phyloP scores from a whole-genome alignment of 2,329 filamentous ascomycete genomes.

The Alternaria angustiovoidea region DNA sequence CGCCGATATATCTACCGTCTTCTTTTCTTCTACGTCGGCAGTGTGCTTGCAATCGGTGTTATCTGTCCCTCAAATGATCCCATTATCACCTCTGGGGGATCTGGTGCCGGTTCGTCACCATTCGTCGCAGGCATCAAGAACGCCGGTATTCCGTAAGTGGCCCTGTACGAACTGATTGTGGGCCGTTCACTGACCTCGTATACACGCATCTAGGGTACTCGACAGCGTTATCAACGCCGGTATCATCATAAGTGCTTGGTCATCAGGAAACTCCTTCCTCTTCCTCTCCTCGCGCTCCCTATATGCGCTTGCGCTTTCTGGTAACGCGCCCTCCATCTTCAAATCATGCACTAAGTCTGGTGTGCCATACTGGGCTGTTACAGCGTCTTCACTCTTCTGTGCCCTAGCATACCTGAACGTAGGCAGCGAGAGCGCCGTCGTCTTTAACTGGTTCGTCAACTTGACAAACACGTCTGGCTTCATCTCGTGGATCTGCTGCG shows the following conservation, averaged over 20 bases:
- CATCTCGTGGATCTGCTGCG: slow-evolving; percentile 63
- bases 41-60: slow-evolving; percentile 67
- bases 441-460: slow-evolving; percentile 76
- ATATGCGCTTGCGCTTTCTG: slow-evolving; percentile 66
- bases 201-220: slow-evolving; percentile 54
- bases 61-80: slow-evolving; percentile 64
- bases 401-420: slow-evolving; percentile 61
- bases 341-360: slow-evolving; percentile 67
- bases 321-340: slow-evolving; percentile 71
- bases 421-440: slow-evolving; percentile 50
- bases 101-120: slow-evolving; percentile 62
- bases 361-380: slow-evolving; percentile 61
- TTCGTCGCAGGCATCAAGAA: slow-evolving; percentile 61
- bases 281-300: slow-evolving; percentile 62
- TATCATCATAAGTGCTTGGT: slow-evolving; percentile 71
- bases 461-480: slow-evolving; percentile 67
- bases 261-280: slow-evolving; percentile 64
- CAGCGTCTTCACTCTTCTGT: slow-evolving; percentile 54
- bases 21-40: slow-evolving; percentile 68
- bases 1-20: slow-evolving; percentile 69
- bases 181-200: background rate
- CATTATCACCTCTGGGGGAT: slow-evolving; percentile 60
- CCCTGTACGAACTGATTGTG: background rate
- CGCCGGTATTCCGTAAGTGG: slow-evolving; percentile 55
- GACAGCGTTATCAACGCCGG: slow-evolving; percentile 74